These are phyloP conservation scores for Boletus sensibilis DNA, from an alignment of 768 basidiomycete species.

Conservation along the genomic window DNA sequence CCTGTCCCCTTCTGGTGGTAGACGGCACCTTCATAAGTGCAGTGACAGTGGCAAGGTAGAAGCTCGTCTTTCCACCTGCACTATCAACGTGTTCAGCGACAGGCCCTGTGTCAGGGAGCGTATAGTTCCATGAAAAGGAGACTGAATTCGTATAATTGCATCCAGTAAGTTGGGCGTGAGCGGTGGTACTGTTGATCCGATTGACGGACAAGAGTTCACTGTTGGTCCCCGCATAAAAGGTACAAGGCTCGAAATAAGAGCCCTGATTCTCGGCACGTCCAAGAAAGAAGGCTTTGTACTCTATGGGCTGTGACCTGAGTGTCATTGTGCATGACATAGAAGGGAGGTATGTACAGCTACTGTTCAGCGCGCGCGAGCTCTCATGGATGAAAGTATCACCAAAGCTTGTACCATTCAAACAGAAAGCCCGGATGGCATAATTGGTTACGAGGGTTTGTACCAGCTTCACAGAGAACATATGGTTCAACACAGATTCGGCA, in stretches of 20 bases:
- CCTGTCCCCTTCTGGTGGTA: not conserved
- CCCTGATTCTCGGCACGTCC: slow-evolving; percentile 10
- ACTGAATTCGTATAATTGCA: slow-evolving; percentile 1
- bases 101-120: not conserved
- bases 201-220: slow-evolving; percentile 2
- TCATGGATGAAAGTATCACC: not conserved
- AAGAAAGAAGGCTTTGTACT: slow-evolving; percentile 11
- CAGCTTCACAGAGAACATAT: slow-evolving; percentile 16
- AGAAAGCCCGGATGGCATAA: slow-evolving; percentile 7
- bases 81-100: slow-evolving; percentile 2
- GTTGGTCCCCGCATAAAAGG: slow-evolving; percentile 13
- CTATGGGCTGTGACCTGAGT: not conserved
- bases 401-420: not conserved
- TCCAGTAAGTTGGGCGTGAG: slow-evolving; percentile 6
- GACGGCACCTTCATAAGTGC: not conserved
- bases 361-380: slow-evolving; percentile 4
- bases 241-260: slow-evolving; percentile 4
- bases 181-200: not conserved
- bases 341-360: slow-evolving; percentile 1
- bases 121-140: slow-evolving; percentile 10
- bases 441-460: slow-evolving; percentile 7
- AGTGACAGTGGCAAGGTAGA: not conserved
- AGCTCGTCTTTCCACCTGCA: slow-evolving; percentile 8
- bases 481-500: slow-evolving; percentile 10
- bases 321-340: not conserved